phyloP scores from a whole-genome alignment of 2,329 filamentous ascomycete species.

The Corinectria fuckeliana region DNA sequence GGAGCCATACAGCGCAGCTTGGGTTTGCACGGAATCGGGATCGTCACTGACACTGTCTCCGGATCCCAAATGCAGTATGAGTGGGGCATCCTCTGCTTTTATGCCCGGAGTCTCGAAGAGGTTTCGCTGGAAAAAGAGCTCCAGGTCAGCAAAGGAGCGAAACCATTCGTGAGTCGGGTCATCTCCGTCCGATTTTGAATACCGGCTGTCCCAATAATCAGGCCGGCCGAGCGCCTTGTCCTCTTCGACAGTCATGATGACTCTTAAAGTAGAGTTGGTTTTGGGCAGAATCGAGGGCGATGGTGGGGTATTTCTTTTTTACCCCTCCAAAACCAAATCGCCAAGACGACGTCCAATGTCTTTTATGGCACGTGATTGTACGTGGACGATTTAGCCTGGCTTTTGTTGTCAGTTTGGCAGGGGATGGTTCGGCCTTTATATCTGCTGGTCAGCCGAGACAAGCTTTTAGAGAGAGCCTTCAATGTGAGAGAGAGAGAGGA shows the following conservation, averaged over 20 bases:
- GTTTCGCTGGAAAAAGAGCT: slow-evolving; percentile 53
- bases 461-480: no score
- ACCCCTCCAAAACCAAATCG: background rate
- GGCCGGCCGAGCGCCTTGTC: slow-evolving; percentile 43
- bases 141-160: slow-evolving; percentile 53
- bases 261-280: background rate
- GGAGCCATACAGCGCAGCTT: no score
- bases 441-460: no score
- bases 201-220: slow-evolving; percentile 59
- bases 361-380: background rate
- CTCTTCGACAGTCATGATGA: slow-evolving; percentile 15
- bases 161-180: slow-evolving; percentile 61
- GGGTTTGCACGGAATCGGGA: background rate
- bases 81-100: slow-evolving; percentile 42
- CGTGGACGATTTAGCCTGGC: background rate
- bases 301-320: background rate
- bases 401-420: no score
- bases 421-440: no score
- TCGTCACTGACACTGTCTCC: slow-evolving; percentile 59
- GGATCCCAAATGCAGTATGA: slow-evolving; percentile 62
- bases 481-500: no score
- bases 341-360: no score
- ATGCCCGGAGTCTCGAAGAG: slow-evolving; percentile 45
- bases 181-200: slow-evolving; percentile 46
- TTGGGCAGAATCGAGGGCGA: background rate